These are phyloP conservation scores for Ceratocystis albifundus DNA, from an alignment of 2,329 filamentous ascomycete genomes.

Conservation along the genomic window DNA sequence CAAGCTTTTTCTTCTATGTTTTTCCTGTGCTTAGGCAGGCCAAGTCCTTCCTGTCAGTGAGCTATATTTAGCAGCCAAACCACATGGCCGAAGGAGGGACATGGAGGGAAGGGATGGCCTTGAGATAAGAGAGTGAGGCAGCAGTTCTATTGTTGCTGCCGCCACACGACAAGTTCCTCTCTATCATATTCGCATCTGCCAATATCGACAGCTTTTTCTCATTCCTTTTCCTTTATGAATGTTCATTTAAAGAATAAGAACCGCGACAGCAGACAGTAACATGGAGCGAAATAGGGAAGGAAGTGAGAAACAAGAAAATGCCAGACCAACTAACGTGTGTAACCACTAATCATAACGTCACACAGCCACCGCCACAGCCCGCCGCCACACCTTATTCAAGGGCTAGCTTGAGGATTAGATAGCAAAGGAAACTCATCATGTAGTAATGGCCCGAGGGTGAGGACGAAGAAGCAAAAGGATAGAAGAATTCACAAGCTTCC, in stretches of 20 bases:
- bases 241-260: background rate
- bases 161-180: too few species aligned
- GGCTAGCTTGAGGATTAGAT: too few species aligned
- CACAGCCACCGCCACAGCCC: background rate
- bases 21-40: background rate
- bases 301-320: background rate
- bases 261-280: background rate
- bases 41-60: background rate
- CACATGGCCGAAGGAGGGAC: background rate
- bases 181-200: too few species aligned
- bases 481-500: background rate
- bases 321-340: background rate
- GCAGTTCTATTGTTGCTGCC: too few species aligned
- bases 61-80: constrained; percentile 2
- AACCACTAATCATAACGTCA: background rate
- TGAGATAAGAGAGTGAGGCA: too few species aligned
- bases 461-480: background rate
- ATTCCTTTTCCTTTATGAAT: background rate
- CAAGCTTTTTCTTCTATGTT: background rate
- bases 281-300: background rate
- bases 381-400: background rate
- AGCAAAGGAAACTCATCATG: too few species aligned
- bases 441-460: background rate
- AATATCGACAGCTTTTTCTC: too few species aligned
- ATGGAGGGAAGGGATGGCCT: background rate